phyloP scores from a whole-genome alignment of 768 basidiomycete species.

The Mycena capillaripes region DNA sequence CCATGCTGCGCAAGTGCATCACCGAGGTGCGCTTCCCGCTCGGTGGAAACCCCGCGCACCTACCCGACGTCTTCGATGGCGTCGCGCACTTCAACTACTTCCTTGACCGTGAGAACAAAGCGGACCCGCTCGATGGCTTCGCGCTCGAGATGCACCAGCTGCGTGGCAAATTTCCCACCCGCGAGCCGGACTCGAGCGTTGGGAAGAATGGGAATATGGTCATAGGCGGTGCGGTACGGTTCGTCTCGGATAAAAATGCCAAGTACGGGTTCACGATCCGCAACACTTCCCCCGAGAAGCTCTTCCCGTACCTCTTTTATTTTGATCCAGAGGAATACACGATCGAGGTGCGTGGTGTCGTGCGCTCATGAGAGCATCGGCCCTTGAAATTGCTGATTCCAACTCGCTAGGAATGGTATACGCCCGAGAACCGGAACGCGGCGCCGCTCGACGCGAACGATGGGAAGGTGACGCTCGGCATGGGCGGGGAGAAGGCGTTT shows the following conservation, averaged over 20 bases:
- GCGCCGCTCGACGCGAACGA: background rate
- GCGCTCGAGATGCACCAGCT: conserved; percentile 23
- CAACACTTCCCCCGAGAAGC: background rate
- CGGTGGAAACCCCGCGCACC: background rate
- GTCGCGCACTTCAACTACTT: background rate
- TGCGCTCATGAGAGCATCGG: too few relatives aligned
- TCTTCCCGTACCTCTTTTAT: conserved; percentile 22
- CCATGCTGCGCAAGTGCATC: background rate
- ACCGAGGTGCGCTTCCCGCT: background rate
- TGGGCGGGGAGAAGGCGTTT: conserved; percentile 1
- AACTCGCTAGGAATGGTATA: background rate
- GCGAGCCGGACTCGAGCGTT: background rate
- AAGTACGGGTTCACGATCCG: conserved; percentile 28
- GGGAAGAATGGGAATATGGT: conserved; percentile 18
- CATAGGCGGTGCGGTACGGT: background rate
- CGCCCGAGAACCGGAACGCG: background rate
- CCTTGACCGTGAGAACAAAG: background rate
- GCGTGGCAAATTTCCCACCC: background rate
- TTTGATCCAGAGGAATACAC: conserved; percentile 19
- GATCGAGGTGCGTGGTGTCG: background rate
- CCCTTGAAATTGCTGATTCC: background rate
- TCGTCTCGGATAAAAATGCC: background rate
- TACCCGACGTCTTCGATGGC: background rate
- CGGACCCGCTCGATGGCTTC: background rate
- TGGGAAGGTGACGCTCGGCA: background rate